phyloP scores from a whole-genome alignment of 2,329 filamentous ascomycete species.

The Phyllosticta capitalensis region DNA sequence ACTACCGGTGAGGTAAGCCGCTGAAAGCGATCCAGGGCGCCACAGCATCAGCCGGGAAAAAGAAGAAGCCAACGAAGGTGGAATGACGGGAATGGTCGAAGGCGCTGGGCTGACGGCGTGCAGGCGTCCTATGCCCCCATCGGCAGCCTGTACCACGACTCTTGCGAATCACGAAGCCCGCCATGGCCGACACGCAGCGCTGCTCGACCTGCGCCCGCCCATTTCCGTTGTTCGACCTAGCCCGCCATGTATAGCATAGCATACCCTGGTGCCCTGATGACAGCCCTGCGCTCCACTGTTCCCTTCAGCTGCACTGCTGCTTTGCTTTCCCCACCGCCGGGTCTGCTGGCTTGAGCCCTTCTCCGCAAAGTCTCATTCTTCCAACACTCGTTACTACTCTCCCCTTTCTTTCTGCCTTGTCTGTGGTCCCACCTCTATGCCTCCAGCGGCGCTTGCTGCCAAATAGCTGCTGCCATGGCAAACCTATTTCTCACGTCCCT shows the following conservation, averaged over 20 bases:
- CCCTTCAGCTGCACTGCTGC: conserved; percentile 7
- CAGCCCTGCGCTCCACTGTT: conserved; percentile 7
- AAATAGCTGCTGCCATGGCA: conserved; percentile 25
- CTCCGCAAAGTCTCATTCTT: neutral
- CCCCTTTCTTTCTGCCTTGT: conserved; percentile 1
- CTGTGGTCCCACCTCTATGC: conserved; percentile 16
- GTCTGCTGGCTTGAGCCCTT: neutral
- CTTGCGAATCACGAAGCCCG: conserved; percentile 1
- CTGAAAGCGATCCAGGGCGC: neutral
- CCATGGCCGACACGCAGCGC: conserved; percentile 1
- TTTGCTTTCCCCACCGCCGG: conserved; percentile 1
- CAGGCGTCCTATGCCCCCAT: conserved; percentile 5
- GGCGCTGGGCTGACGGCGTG: neutral
- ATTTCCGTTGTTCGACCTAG: conserved; percentile 5
- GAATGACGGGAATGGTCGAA: neutral
- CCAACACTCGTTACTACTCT: neutral
- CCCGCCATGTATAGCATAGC: neutral
- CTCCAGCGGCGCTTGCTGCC: conserved; percentile 10
- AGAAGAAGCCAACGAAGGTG: neutral
- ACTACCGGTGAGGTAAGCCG: neutral
- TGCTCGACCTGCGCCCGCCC: conserved; percentile 3
- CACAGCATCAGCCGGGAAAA: neutral
- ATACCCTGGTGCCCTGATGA: neutral
- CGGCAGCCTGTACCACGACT: conserved; percentile 1
- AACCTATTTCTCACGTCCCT: conserved; percentile 20